These are phyloP conservation scores for Medicago arabica DNA, from an alignment of 306 rosid genomes.

Conservation along the genomic window DNA sequence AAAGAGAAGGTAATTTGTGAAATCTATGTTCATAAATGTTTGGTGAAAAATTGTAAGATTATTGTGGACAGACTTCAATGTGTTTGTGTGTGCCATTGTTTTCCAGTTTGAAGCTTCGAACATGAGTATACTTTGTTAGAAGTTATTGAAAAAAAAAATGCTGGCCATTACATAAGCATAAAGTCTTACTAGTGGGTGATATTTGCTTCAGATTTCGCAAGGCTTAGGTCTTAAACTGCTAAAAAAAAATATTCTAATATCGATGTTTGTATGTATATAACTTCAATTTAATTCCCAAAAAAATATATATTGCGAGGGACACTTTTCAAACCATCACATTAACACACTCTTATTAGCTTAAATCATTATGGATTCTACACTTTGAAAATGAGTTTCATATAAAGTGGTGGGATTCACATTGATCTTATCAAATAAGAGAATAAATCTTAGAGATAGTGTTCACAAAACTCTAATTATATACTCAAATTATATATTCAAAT, in stretches of 20 bases:
- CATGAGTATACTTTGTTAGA: constrained; percentile 24
- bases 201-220: constrained; percentile 16
- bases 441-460: too few species aligned
- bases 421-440: too few species aligned
- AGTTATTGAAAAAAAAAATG: constrained; percentile 33
- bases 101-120: constrained; percentile 43
- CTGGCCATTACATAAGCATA: constrained; percentile 20
- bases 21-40: constrained; percentile 41
- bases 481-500: too few species aligned
- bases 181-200: constrained; percentile 27
- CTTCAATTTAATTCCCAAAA: background rate
- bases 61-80: constrained; percentile 40
- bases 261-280: background rate
- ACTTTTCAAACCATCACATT: too few species aligned
- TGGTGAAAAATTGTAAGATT: constrained; percentile 40
- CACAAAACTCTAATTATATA: too few species aligned
- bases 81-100: constrained; percentile 38
- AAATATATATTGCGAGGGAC: background rate
- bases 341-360: too few species aligned
- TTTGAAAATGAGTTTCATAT: too few species aligned
- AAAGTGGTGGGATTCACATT: too few species aligned
- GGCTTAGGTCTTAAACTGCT: constrained; percentile 6
- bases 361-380: too few species aligned
- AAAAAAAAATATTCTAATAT: background rate
- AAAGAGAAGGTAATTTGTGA: constrained; percentile 31